Evolutionary conservation across 1,284 basidiomycete species (phyloP).

Genomic region (Retiboletus fuscus): DNA sequence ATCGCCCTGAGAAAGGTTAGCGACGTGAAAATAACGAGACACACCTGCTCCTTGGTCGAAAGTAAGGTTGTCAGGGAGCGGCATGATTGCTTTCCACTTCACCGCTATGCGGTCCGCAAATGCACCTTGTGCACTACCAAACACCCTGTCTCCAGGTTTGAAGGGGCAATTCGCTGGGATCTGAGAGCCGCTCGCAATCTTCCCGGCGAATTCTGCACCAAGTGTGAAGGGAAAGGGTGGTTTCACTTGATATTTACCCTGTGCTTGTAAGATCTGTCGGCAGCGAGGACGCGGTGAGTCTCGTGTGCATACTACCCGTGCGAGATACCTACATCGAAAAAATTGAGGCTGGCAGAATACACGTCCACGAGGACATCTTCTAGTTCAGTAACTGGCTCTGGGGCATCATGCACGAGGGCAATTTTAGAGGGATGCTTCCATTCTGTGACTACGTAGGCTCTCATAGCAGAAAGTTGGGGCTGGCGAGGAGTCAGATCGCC

Average conservation of each 20-base stretch:
- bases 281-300: slow-evolving; percentile 4
- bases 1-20: slow-evolving; percentile 46
- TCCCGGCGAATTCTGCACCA: slow-evolving; percentile 89
- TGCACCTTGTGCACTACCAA: slow-evolving; percentile 86
- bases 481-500: background rate
- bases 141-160: slow-evolving; percentile 88
- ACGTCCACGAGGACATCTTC: slow-evolving; percentile 86
- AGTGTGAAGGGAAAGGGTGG: slow-evolving; percentile 87
- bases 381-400: slow-evolving; percentile 66
- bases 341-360: slow-evolving; percentile 81
- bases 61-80: slow-evolving; percentile 71
- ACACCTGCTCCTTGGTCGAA: slow-evolving; percentile 74
- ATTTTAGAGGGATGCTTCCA: slow-evolving; percentile 82
- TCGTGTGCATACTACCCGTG: background rate
- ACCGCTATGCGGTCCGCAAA: slow-evolving; percentile 80
- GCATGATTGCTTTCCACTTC: slow-evolving; percentile 62
- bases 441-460: slow-evolving; percentile 80
- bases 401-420: slow-evolving; percentile 64
- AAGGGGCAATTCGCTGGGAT: slow-evolving; percentile 87
- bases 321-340: slow-evolving; percentile 72
- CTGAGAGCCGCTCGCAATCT: slow-evolving; percentile 77
- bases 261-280: slow-evolving; percentile 80
- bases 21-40: slow-evolving; percentile 45
- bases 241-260: slow-evolving; percentile 90
- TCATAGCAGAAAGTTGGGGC: slow-evolving; percentile 63